Evolutionary conservation across 1,284 basidiomycete species (phyloP).

Genomic region (Puccinia horiana): DNA sequence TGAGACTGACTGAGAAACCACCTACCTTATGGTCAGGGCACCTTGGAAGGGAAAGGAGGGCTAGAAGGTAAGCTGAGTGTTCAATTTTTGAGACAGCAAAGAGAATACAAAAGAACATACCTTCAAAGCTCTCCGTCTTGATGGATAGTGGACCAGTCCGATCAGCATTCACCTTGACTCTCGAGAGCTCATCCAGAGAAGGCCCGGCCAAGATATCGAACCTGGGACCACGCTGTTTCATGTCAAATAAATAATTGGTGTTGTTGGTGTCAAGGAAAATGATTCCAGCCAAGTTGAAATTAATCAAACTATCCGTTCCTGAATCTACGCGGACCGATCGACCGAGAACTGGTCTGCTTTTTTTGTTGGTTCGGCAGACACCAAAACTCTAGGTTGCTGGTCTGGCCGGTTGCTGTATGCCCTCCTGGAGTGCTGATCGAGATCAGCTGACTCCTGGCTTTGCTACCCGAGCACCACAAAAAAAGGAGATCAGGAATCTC

Average conservation of each 20-base stretch:
- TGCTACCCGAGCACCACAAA: not conserved
- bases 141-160: conserved; percentile 18
- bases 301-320: not conserved
- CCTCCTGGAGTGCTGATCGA: not conserved
- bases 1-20: not conserved
- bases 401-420: not conserved
- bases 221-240: conserved; percentile 42
- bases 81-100: not conserved
- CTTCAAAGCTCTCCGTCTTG: conserved; percentile 38
- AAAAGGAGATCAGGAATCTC: too few relatives aligned
- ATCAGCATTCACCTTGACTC: conserved; percentile 39
- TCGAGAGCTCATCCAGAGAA: conserved; percentile 32
- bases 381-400: not conserved
- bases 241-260: not conserved
- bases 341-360: not conserved
- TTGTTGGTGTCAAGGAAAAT: too few relatives aligned
- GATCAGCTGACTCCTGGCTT: not conserved
- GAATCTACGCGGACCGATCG: not conserved
- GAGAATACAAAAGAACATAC: conserved; percentile 10
- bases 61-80: not conserved
- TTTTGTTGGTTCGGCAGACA: not conserved
- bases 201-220: conserved; percentile 34
- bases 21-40: conserved; percentile 19
- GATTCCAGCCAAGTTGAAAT: too few relatives aligned
- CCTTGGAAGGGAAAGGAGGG: not conserved